Evolutionary conservation across 1,284 basidiomycete species (phyloP), one percentile per base, ranked within the genome.

Genomic region (Leccinum pseudoinsigne): DNA sequence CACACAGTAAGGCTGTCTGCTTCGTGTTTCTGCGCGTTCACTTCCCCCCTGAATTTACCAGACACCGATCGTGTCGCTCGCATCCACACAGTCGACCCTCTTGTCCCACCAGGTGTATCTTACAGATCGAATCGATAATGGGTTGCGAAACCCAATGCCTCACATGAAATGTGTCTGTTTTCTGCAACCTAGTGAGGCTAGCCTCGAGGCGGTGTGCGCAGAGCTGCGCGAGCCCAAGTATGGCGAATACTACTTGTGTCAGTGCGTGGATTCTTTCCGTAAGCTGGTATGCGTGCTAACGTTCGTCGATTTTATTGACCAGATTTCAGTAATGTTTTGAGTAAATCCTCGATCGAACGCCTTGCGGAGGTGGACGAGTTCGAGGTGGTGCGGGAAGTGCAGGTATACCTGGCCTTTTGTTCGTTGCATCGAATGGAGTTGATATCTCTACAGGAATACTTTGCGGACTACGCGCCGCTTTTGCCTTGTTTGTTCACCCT

Each of bases 111-210:
- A 99, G 74, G 94, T 99, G 21, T 99, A 99, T 77, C 86, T 99
- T 59, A 99, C 97, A 1, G 97, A 99, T 79, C 86, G 95, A 63
- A 93, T 99, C 74, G 95, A 97, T 81, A 98, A 98, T 77, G 83
- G 81, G 73, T 87, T 88, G 68, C 88, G 92, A 67, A 94, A 96
- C 73, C 81, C 93, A 16, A 94, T 98, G 87, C 87, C 92, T 14
- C 97, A 99, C 75, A 91, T 99, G 83, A 95, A 96, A 78, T 99
- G 97, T 74, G 88, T 99, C 58, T 97, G 94, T 73, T 95, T 99
- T 74, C 81, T 99, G 9, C 87, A 93, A 58, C 90, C 90, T 23
- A 90, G 85, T 60, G 86, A 92, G 58, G 86, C 89, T 36, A 95
- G 92, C 69, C 81, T 99, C 57, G 87, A 89, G 63, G 90, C 91